Evolutionary conservation across 192 early-diverging fungal species (phyloP).

Genomic region (Coemansia sp.): DNA sequence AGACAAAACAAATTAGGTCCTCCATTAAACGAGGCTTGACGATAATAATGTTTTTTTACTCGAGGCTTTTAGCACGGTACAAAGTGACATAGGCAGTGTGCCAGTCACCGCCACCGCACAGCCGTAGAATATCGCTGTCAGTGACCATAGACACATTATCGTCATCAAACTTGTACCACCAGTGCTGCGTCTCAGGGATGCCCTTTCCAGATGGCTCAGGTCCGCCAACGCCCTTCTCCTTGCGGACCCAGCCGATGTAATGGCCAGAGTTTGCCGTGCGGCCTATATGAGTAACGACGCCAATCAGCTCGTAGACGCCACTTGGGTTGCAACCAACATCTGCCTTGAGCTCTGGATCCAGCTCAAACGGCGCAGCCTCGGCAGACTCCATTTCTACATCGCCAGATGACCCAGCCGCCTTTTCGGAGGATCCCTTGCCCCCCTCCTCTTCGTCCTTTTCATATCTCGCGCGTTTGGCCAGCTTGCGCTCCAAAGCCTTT

Average conservation of each 20-base stretch:
- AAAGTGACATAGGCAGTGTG: conserved; percentile 86
- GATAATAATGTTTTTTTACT: conserved; percentile 10
- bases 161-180: conserved; percentile 95
- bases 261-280: conserved; percentile 89
- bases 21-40: background rate
- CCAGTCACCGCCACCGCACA: conserved; percentile 88
- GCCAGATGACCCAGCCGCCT: background rate
- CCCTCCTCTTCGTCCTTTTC: background rate
- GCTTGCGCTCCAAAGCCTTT: conserved; percentile 54
- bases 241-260: conserved; percentile 94
- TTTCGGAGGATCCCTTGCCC: background rate
- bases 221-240: conserved; percentile 55
- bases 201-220: conserved; percentile 43
- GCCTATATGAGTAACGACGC: conserved; percentile 94
- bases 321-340: conserved; percentile 84
- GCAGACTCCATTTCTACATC: conserved; percentile 30
- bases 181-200: conserved; percentile 48
- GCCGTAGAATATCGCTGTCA: conserved; percentile 82
- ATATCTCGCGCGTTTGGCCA: conserved; percentile 41
- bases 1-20: background rate
- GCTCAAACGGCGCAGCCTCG: conserved; percentile 30
- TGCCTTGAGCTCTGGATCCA: conserved; percentile 68
- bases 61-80: conserved; percentile 73
- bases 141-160: conserved; percentile 84
- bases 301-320: conserved; percentile 89